Conservation (phyloP, 148 eudicot species). For the Camellia japonica region DNA sequence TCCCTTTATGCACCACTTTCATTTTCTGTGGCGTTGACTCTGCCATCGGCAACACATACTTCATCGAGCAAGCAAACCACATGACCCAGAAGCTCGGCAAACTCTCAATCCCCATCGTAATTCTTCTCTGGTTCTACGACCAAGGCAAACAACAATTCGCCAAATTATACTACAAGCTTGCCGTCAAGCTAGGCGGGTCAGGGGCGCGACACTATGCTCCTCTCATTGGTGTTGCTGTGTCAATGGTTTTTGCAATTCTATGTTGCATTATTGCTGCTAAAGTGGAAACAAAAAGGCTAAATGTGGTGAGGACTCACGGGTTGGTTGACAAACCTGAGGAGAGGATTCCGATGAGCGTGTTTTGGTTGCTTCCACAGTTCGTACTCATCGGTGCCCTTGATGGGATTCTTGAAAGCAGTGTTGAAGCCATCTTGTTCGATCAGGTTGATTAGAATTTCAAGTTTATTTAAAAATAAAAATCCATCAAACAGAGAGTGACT, state of each 20-base stretch:
- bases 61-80: slow-evolving; percentile 48
- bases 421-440: too few species aligned
- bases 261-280: slow-evolving; percentile 52
- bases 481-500: too few species aligned
- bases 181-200: neutral
- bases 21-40: slow-evolving; percentile 35
- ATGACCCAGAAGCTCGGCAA: slow-evolving; percentile 39
- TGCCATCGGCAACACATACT: slow-evolving; percentile 48
- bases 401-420: neutral
- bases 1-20: slow-evolving; percentile 49
- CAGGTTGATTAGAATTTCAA: too few species aligned
- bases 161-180: neutral
- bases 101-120: slow-evolving; percentile 28
- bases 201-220: slow-evolving; percentile 14
- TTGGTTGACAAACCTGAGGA: slow-evolving; percentile 36
- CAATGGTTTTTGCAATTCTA: slow-evolving; percentile 34
- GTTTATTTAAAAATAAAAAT: too few species aligned
- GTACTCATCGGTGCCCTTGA: neutral
- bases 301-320: slow-evolving; percentile 24
- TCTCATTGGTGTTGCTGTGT: slow-evolving; percentile 21
- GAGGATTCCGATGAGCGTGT: slow-evolving; percentile 30
- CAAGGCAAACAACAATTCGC: neutral
- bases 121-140: slow-evolving; percentile 32
- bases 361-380: neutral
- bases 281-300: slow-evolving; percentile 40